A percentile compares a stretch with the other conserved stretches of the same genome.
phyloP scores from a whole-genome alignment of 306 rosid genomes.

The Vigna hirtella region DNA sequence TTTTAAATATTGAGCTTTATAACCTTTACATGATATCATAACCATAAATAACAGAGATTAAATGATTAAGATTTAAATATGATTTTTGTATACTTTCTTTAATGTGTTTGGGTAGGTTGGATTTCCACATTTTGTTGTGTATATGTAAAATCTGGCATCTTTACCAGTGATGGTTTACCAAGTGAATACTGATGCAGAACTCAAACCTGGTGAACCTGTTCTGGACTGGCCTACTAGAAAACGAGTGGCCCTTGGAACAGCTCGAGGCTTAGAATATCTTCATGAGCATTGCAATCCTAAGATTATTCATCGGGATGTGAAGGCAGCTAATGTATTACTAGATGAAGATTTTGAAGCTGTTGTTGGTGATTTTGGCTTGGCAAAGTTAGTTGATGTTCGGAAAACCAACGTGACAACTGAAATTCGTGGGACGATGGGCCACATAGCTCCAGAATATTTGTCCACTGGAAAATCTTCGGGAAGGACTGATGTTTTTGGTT shows the following conservation, averaged over 20 bases:
- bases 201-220: slow-evolving; percentile 82
- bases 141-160: slow-evolving; percentile 34
- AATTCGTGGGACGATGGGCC: no score
- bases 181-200: slow-evolving; percentile 63
- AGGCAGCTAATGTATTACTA: slow-evolving; percentile 97
- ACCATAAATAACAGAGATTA: slow-evolving; percentile 15
- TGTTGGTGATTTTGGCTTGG: slow-evolving; percentile 98
- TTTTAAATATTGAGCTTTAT: slow-evolving; percentile 17
- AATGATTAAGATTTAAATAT: not conserved
- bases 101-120: slow-evolving; percentile 25
- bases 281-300: slow-evolving; percentile 99
- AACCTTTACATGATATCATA: not conserved
- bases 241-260: slow-evolving; percentile 91
- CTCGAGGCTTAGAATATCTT: slow-evolving; percentile 96
- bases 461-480: no score
- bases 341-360: slow-evolving; percentile 99
- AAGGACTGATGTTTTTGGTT: no score
- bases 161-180: slow-evolving; percentile 38
- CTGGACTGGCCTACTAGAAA: slow-evolving; percentile 92
- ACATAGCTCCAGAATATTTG: no score
- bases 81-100: slow-evolving; percentile 10
- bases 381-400: slow-evolving; percentile 97
- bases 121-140: slow-evolving; percentile 14
- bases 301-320: slow-evolving; percentile 98
- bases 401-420: slow-evolving; percentile 48